Base-by-base conservation (phyloP, 2,329 filamentous ascomycete genomes). In the Claviceps arundinis region DNA sequence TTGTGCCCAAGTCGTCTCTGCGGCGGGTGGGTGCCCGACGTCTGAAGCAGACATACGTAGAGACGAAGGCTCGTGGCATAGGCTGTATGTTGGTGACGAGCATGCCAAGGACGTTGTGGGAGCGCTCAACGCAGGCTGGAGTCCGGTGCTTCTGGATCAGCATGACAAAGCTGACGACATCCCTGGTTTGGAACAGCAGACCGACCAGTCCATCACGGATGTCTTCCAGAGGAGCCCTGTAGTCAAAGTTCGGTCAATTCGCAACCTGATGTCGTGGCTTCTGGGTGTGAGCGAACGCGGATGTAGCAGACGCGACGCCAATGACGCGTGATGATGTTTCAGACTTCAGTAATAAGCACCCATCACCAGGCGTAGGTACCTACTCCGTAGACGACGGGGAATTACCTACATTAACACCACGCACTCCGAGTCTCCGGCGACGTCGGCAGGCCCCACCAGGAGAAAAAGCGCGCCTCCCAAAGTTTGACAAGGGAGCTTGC, bases 31-130 rank as follows among this genome's bases (percentile, higher is more conserved):
- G 17, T 38, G 17, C 9, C 9, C 37, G n/a, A 43, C 51, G 3
- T 52, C 54, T 13, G 51, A 51, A 3, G 60, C 56, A 26, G 42
- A 26, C 17, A 17, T 14, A 5, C 58, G 59, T 13, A 50, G 55
- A 8, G 55, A 57, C n/a, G 19, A 14, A 26, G 53, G 13, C 11
- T 38, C 62, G 11, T 65, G 66, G 61, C 64, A 70, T 41, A 74
- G 70, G 55, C 57, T 80, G 2, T 76, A 80, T 59, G 68, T 81
- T 3, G 77, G 79, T 0, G 77, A 81, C 56, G 73, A 77, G 48
- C 54, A 72, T 8, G 62, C 65, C 19, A 75, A 78, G 51, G 77
- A 81, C 56, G 72, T 72, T 19, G 57, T 67, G 1, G 77, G 73
- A 1, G 73, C 77, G 17, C 47, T 37, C 6, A 50, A 54, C n/a